phyloP scores from a whole-genome alignment of 345 rosid species.

The Sisymbrium irio region DNA sequence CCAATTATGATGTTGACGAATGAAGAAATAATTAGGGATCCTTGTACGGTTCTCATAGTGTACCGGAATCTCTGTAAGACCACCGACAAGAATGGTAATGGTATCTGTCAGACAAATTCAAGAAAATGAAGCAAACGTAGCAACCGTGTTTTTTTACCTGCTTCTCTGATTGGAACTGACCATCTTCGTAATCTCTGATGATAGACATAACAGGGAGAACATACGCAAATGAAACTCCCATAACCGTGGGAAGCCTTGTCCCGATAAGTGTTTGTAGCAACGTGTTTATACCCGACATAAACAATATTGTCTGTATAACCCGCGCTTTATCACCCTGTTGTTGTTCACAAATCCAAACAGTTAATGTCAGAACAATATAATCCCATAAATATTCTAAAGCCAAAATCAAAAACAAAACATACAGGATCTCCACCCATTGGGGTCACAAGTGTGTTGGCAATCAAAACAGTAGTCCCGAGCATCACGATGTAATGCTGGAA shows the following conservation, averaged over 20 bases:
- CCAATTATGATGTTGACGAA: constrained; percentile 81
- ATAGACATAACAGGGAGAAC: constrained; percentile 71
- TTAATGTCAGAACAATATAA: constrained; percentile 9
- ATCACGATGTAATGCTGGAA: constrained; percentile 91
- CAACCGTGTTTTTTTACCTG: constrained; percentile 43
- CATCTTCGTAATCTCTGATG: constrained; percentile 62
- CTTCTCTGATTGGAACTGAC: constrained; percentile 47
- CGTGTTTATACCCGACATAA: constrained; percentile 92
- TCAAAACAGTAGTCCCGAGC: constrained; percentile 81
- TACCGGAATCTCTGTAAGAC: constrained; percentile 68
- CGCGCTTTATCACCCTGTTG: constrained; percentile 85
- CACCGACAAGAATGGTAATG: neutral
- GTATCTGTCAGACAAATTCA: neutral
- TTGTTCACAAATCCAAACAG: constrained; percentile 6
- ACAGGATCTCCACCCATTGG: constrained; percentile 86
- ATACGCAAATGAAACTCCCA: constrained; percentile 86
- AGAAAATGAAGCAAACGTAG: neutral
- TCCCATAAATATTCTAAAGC: neutral
- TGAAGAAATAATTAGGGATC: constrained; percentile 84
- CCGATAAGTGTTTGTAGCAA: constrained; percentile 83
- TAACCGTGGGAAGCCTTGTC: constrained; percentile 90
- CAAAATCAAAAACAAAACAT: constrained; percentile 25
- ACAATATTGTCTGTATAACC: constrained; percentile 74
- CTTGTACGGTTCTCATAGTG: constrained; percentile 86
- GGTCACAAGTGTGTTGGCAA: constrained; percentile 66